Evolutionary conservation across 768 basidiomycete species (phyloP).

Genomic region (Polyporus arcularius): DNA sequence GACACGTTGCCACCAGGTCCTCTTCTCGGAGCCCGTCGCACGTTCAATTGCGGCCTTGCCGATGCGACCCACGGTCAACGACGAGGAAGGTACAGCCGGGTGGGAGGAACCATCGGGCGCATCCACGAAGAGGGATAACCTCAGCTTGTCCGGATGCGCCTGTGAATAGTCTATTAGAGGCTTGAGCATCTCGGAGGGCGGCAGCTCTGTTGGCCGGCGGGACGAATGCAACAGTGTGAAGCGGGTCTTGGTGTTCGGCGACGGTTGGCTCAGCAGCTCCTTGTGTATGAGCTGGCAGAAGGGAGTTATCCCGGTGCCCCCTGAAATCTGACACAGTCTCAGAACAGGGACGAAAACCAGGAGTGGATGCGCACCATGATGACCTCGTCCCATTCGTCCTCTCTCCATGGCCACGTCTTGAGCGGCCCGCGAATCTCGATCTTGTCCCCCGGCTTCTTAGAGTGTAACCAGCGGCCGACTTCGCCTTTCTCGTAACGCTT

Average conservation of each 20-base stretch:
- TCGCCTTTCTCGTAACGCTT: conserved; percentile 79
- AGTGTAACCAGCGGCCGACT: conserved; percentile 81
- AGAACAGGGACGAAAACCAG: background rate
- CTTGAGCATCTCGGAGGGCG: conserved; percentile 62
- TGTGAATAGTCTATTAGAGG: conserved; percentile 51
- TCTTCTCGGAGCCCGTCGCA: conserved; percentile 35
- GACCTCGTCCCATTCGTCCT: conserved; percentile 74
- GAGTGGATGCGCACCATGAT: conserved; percentile 57
- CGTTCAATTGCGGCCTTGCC: conserved; percentile 48
- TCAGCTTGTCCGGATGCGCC: conserved; percentile 55
- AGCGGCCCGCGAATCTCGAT: conserved; percentile 80
- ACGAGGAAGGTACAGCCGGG: conserved; percentile 19
- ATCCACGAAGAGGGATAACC: conserved; percentile 66
- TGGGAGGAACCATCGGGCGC: conserved; percentile 25
- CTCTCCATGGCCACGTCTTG: conserved; percentile 60
- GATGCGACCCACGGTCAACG: conserved; percentile 55
- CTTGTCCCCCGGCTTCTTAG: conserved; percentile 62
- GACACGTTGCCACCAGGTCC: conserved; percentile 34
- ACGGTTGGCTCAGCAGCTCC: conserved; percentile 40
- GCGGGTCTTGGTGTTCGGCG: conserved; percentile 41
- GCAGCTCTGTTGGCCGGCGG: conserved; percentile 59
- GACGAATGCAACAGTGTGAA: conserved; percentile 79
- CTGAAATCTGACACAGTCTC: conserved; percentile 63
- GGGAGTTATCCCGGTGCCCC: conserved; percentile 86
- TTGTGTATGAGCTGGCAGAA: conserved; percentile 76